Base-by-base conservation (phyloP, 2,329 filamentous ascomycete genomes). In the Fusarium sterilihyphosum region DNA sequence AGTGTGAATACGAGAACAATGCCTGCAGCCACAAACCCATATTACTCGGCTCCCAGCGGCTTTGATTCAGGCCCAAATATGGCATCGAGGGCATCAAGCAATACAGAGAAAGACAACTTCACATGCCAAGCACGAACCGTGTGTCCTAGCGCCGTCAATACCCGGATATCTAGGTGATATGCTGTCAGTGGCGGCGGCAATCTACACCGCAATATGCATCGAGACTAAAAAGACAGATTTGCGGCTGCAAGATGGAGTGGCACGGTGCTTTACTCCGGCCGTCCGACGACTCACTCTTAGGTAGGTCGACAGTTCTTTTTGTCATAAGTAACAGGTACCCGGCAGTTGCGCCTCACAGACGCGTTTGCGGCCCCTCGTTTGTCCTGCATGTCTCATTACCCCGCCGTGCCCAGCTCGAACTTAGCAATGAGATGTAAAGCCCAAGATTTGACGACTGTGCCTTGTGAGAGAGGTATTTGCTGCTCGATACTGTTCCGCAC, bases 21-120 rank as follows among this genome's bases (percentile, higher is more conserved):
- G 13, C 13, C 6, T 54, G 18, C 24, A 54, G 33, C 33, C 9
- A 13, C 18, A 54, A 9, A 13, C 13, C 2, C 17, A 14, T 26
- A 10, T 6, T 2, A 8, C 33, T 38, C 50, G 50, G 33, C 10
- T 37, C 13, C 2, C 17, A 12, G 3, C 33, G 33, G 33, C 33
- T 54, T 17, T 10, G 1, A 9, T 38, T 2, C 5, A 0, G 13
- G 13, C 10, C 33, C 3, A 6, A 17, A 2, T 4, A 26, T 17
- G n/a, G 14, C 13, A 35, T 17, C 5, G 5, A 14, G 9, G n/a
- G 14, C 13, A 37, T 26, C 5, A 26, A 16, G 13, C 18, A 37
- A n/a, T 14, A 8, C 17, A 26, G 5, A 33, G 3, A 5, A 49
- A 49, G 8, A 49, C 4, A 49, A 11, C 18, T 17, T 26, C n/a